Evolutionary conservation across 1,284 basidiomycete species (phyloP).

Genomic region (Trametes versicolor): DNA sequence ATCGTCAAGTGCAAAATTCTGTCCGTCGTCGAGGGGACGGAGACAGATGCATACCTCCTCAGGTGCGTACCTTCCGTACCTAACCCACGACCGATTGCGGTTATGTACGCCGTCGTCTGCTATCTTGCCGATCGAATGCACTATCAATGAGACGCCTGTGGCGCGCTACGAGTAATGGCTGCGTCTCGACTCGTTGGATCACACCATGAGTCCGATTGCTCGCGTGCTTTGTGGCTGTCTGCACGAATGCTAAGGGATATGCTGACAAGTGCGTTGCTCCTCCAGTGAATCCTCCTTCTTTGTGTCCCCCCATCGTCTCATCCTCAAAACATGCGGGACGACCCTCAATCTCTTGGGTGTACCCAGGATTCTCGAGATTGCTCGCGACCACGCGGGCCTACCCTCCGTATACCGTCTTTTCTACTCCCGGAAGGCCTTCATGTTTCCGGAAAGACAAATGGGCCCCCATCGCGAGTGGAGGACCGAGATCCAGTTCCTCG

Average conservation of each 20-base stretch:
- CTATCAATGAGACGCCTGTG: background rate
- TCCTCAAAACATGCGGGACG: slow-evolving; percentile 99
- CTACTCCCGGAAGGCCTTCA: slow-evolving; percentile 99
- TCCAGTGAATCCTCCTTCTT: slow-evolving; percentile 97
- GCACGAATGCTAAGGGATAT: background rate
- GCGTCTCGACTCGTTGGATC: background rate
- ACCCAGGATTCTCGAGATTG: slow-evolving; percentile 92
- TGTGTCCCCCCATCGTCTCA: slow-evolving; percentile 94
- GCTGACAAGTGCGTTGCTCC: background rate
- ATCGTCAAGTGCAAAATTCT: slow-evolving; percentile 98
- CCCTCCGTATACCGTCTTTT: slow-evolving; percentile 88
- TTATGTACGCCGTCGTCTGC: background rate
- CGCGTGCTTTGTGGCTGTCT: background rate
- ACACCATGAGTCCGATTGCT: background rate
- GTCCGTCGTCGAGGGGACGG: slow-evolving; percentile 86
- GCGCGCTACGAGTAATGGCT: background rate
- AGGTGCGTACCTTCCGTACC: slow-evolving; percentile 65
- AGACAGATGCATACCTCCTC: slow-evolving; percentile 95
- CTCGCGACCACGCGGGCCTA: slow-evolving; percentile 80
- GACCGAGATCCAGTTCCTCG: slow-evolving; percentile 92
- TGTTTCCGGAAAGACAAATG: slow-evolving; percentile 97
- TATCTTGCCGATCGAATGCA: slow-evolving; percentile 1
- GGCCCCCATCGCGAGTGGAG: slow-evolving; percentile 97
- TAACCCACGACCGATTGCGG: background rate
- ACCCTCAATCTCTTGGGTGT: slow-evolving; percentile 97